These are phyloP conservation scores for Globisporangium cylindrosporum DNA, from an alignment of 352 stramenopile genomes.

Conservation along the genomic window DNA sequence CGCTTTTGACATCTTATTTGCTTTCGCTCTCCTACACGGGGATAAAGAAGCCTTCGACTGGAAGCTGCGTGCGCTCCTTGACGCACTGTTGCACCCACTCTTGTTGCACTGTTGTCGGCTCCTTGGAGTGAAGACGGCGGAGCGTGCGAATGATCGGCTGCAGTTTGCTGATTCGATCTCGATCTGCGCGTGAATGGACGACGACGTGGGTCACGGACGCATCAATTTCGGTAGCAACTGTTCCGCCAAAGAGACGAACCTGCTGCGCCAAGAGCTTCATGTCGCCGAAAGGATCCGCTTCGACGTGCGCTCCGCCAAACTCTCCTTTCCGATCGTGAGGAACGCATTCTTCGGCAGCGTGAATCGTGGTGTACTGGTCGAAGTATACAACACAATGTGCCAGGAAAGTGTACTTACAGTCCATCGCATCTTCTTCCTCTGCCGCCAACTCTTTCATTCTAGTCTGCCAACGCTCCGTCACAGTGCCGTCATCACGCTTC, in stretches of 20 bases:
- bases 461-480: constrained; percentile 46
- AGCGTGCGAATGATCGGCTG: constrained; percentile 43
- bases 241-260: constrained; percentile 53
- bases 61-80: constrained; percentile 41
- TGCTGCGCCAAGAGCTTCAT: constrained; percentile 63
- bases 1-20: not conserved
- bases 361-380: constrained; percentile 31
- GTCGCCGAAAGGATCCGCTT: constrained; percentile 24
- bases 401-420: constrained; percentile 64
- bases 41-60: constrained; percentile 53
- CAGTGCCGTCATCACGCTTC: not conserved
- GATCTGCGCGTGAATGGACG: constrained; percentile 24
- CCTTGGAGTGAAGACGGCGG: constrained; percentile 37
- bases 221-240: constrained; percentile 37
- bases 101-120: constrained; percentile 54
- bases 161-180: constrained; percentile 33
- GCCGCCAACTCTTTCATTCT: constrained; percentile 34
- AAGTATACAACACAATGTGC: constrained; percentile 74
- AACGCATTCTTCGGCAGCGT: not conserved
- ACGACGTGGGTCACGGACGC: constrained; percentile 65
- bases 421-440: constrained; percentile 72
- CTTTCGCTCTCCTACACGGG: constrained; percentile 30
- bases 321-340: not conserved
- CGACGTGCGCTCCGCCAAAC: constrained; percentile 6
- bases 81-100: constrained; percentile 63